These are phyloP conservation scores for Candida sp. DNA, from an alignment of 1,139 yeast genomes.

Conservation along the genomic window DNA sequence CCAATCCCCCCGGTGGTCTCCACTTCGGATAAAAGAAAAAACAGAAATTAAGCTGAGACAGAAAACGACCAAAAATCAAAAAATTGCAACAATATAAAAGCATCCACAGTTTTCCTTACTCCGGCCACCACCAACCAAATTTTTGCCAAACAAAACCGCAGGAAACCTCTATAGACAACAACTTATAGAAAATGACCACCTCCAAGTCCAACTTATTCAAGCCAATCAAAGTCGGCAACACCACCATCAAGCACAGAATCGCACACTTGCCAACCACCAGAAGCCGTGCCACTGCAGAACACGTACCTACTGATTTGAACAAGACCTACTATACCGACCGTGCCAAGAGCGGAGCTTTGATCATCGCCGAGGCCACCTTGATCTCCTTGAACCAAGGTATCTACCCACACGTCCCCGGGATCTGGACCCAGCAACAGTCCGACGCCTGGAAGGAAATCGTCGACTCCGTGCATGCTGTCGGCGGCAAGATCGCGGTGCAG, in stretches of 20 bases:
- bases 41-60: background rate
- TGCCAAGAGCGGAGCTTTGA: constrained; percentile 55
- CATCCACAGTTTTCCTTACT: constrained; percentile 1
- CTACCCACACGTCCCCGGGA: constrained; percentile 54
- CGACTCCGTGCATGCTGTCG: constrained; percentile 20
- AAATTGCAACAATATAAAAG: background rate
- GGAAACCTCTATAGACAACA: no score
- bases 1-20: background rate
- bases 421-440: constrained; percentile 52
- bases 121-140: background rate
- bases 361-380: constrained; percentile 43
- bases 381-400: constrained; percentile 37
- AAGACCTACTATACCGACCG: constrained; percentile 57
- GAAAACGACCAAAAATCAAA: background rate
- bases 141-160: background rate
- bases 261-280: constrained; percentile 62
- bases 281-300: constrained; percentile 48
- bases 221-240: constrained; percentile 50
- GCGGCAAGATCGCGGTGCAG: constrained; percentile 46
- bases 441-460: constrained; percentile 59
- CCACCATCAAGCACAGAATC: constrained; percentile 41
- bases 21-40: constrained; percentile 2
- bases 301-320: constrained; percentile 51
- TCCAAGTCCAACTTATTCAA: constrained; percentile 42
- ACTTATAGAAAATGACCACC: constrained; percentile 8